Base-by-base conservation (phyloP, 164 flowering plant species). In the Kingdonia uniflora region DNA sequence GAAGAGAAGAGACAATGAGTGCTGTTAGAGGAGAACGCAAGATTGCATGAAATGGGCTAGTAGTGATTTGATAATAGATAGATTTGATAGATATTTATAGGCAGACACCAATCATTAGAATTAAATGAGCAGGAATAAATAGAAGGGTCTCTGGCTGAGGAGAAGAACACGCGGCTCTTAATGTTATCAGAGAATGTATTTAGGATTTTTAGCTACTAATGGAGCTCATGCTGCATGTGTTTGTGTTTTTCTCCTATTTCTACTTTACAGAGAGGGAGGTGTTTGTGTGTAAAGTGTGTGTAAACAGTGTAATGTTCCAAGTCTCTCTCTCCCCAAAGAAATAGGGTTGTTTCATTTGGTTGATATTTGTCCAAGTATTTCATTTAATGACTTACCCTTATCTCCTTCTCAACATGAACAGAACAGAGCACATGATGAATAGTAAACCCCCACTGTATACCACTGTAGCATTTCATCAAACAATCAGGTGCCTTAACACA, bases 131-230 rank as follows among this genome's bases (percentile, higher is more conserved):
- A 41, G 15, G 13, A 33, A 13, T 20, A 19, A 50, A 14, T 25
- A 49, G 38, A 14, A 21, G 21, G 19, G 48, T 45, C 19, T 65
- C 62, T 70, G 77, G 60, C 59, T 46, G 7, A 54, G 24, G 38
- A 58, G 59, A 38, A 51, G 72, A 65, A 60, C 70, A 70, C 78
- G 78, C 68, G 65, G 42, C 70, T 60, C 50, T 11, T 11, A 14
- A 52, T 20, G 43, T 24, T 23, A 65, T 65, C 74, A 60, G 62
- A 60, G 53, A 61, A 63, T 44, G 4, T n/a, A 17, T 20, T 19
- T 14, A 3, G 11, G 4, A 11, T 1, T 19, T 10, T 13, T 16
- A 13, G 3, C 14, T 47, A 47, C 21, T 47, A 47, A 22, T 47
- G 46, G 22, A 47, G 25, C 14, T 13, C 21, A 12, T 17, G 24